Conservation (phyloP, 2,329 filamentous ascomycete species). For the Lasiodiplodia sp. region DNA sequence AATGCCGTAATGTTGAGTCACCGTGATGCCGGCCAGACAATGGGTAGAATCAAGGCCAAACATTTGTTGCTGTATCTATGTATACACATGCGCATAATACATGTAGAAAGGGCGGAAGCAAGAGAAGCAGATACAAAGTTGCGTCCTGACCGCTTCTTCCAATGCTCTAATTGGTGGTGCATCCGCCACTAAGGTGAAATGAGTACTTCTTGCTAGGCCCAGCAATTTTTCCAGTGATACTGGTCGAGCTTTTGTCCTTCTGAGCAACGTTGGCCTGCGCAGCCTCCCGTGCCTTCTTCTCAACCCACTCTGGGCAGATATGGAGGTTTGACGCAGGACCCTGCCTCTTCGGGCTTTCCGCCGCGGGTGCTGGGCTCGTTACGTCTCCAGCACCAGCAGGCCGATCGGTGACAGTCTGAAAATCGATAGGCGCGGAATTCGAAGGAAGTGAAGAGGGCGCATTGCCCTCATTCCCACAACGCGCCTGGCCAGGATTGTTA, state of each 20-base stretch:
- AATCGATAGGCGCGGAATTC: neutral
- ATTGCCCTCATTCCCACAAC: conserved; percentile 3
- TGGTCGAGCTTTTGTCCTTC: neutral
- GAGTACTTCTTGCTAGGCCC: conserved; percentile 4
- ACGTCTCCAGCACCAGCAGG: neutral
- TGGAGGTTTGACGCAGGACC: conserved; percentile 13
- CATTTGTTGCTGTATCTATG: neutral
- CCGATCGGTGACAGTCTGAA: neutral
- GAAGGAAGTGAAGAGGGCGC: neutral
- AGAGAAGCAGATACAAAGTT: neutral
- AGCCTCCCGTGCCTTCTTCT: conserved; percentile 2
- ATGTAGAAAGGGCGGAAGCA: neutral
- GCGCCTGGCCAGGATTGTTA: neutral
- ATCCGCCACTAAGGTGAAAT: conserved; percentile 9
- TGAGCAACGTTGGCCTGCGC: neutral
- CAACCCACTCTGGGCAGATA: conserved; percentile 4
- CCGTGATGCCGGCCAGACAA: neutral
- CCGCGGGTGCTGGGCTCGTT: neutral
- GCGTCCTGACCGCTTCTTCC: neutral
- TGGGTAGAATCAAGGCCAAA: neutral
- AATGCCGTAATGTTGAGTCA: neutral
- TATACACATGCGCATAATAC: neutral
- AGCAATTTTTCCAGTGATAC: neutral
- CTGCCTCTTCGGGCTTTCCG: neutral
- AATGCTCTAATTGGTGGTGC: conserved; percentile 8